A percentile compares a stretch with the other conserved stretches of the same genome.
These are phyloP conservation scores for Annulohypoxylon stygium DNA, from an alignment of 495 filamentous ascomycete genomes.

Conservation along the genomic window DNA sequence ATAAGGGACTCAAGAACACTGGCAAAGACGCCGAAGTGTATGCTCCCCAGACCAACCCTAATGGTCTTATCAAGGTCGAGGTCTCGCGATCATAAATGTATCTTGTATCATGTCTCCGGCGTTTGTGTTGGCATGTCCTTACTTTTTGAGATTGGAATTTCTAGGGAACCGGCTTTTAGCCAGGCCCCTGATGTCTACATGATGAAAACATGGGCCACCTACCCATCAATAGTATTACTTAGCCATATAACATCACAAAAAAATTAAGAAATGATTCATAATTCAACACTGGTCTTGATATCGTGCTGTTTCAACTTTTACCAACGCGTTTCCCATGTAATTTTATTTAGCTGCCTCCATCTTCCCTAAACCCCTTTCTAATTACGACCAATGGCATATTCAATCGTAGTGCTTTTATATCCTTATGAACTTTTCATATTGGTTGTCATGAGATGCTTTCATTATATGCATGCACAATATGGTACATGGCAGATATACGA, in stretches of 20 bases:
- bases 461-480: constrained; percentile 43
- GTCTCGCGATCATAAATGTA: constrained; percentile 71
- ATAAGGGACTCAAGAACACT: constrained; percentile 96
- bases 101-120: constrained; percentile 30
- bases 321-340: too few relatives aligned
- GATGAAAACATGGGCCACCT: constrained; percentile 8
- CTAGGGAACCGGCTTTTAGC: constrained; percentile 4
- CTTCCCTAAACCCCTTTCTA: background rate
- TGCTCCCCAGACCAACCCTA: constrained; percentile 91
- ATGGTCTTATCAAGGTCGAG: constrained; percentile 96
- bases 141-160: constrained; percentile 25
- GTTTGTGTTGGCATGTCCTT: constrained; percentile 30
- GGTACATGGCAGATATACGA: constrained; percentile 46
- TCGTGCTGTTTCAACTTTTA: too few relatives aligned
- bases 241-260: constrained; percentile 36
- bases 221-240: constrained; percentile 15
- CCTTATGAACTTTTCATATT: background rate
- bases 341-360: too few relatives aligned
- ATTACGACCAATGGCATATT: background rate
- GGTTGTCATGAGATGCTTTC: constrained; percentile 39
- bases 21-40: constrained; percentile 97
- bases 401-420: background rate
- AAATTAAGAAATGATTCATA: constrained; percentile 10
- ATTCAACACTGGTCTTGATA: background rate
- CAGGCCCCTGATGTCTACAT: constrained; percentile 10